Evolutionary conservation across 805 yeast genomes (phyloP), one percentile per base, ranked within the genome.

Genomic region (Ogataea nonfermentans): DNA sequence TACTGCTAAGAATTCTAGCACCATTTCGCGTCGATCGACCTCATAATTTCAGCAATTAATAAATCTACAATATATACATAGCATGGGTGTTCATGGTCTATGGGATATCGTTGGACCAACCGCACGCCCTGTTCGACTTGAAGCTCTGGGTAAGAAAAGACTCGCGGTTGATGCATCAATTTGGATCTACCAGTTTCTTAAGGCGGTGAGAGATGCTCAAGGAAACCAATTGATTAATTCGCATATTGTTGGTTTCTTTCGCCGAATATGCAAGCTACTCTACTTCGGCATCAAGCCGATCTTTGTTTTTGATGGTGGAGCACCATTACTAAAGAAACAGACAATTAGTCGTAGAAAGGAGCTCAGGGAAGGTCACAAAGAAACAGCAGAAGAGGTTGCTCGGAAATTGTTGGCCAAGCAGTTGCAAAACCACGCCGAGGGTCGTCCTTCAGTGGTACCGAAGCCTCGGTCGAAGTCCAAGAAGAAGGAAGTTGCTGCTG

Each of bases 91-190:
- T 32, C 87, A 86, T 53, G 85, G 93, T 6, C 74, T 93, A 33
- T 93, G 99, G 99, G 88, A 81, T 35, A 79, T 93, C 9, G 70
- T 91, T 2, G 95, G 88, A 5, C 95, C 96, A 0, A 77, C 91
- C 0, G 93, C 98, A 0, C 71, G 84, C 35, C 96, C 99, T 0
- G 95, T 93, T 2, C 73, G 91, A 38, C 71, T 93, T 20, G 98
- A 91, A 59, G 81, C 95, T 0, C 70, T 93, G 24, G 75, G 84
- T 15, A 79, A 89, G 42, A 84, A 82, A 57, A 70, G 74, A 37
- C 67, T 93, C 52, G 99, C 99, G 0, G 91, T 93, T 6, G 99
- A 93, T 69, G 99, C 99, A 1, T 91, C 98, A 2, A 93, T 93
- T 48, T 93, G 99, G 99, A 84, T 93, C 39, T 93, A 93, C 58